These are phyloP conservation scores for Wallacemonas collosoma DNA, from an alignment of 208 protist species.

Conservation along the genomic window DNA sequence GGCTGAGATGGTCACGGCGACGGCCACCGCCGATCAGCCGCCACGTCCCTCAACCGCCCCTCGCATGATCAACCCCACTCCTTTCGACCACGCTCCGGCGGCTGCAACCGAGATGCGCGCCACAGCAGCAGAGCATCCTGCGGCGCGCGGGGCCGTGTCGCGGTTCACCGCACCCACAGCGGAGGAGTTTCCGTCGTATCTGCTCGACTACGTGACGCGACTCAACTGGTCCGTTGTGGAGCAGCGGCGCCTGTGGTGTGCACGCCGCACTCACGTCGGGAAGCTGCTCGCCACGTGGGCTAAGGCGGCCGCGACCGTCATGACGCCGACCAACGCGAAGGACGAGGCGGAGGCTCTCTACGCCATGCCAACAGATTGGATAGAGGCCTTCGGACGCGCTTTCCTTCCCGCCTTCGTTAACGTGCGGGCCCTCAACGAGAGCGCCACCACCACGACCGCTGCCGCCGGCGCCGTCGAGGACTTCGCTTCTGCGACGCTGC, in stretches of 20 bases:
- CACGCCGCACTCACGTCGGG: constrained; percentile 18
- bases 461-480: background rate
- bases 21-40: background rate
- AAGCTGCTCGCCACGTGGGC: constrained; percentile 35
- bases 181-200: constrained; percentile 41
- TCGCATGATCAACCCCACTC: constrained; percentile 6
- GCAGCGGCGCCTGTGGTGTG: constrained; percentile 26
- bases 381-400: constrained; percentile 56
- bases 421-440: constrained; percentile 27
- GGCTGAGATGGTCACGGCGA: background rate
- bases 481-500: background rate
- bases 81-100: background rate
- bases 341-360: constrained; percentile 23
- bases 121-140: background rate
- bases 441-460: background rate
- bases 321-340: constrained; percentile 7
- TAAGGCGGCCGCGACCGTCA: constrained; percentile 30
- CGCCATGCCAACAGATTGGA: constrained; percentile 66
- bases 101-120: constrained; percentile 3
- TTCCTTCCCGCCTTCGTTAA: constrained; percentile 60
- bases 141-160: background rate
- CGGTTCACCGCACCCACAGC: constrained; percentile 16
- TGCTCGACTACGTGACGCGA: constrained; percentile 45
- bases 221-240: constrained; percentile 33
- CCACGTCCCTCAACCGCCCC: background rate